Percentiles rank a stretch among this genome's conserved stretches.
Evolutionary conservation across 345 rosid genomes (phyloP).

Genomic region (Streptanthus diversifolius): DNA sequence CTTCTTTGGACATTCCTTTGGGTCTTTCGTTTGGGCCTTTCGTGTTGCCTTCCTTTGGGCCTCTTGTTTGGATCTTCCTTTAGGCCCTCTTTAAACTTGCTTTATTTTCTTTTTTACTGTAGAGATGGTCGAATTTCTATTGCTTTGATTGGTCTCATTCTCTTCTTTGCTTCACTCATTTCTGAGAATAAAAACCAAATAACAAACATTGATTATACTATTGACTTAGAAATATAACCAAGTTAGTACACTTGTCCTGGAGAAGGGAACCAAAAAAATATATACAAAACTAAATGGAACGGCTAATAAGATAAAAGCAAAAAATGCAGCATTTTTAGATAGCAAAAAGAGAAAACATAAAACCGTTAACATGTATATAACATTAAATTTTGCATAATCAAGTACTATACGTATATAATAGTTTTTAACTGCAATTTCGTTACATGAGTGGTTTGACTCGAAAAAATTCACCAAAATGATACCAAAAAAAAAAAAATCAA

Average conservation of each 20-base stretch:
- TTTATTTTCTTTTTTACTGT: too few relatives aligned
- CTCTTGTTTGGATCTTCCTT: too few relatives aligned
- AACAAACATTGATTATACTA: background rate
- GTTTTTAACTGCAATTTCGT: background rate
- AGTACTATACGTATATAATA: background rate
- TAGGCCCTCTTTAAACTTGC: too few relatives aligned
- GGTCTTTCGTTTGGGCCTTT: too few relatives aligned
- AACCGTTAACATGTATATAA: too few relatives aligned
- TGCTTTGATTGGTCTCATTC: too few relatives aligned
- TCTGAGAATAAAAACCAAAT: conserved; percentile 18
- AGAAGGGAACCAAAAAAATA: background rate
- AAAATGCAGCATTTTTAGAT: background rate
- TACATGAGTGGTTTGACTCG: background rate
- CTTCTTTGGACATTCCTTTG: too few relatives aligned
- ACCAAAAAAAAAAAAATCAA: background rate
- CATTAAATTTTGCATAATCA: too few relatives aligned
- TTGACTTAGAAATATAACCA: background rate
- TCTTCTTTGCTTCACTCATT: conserved; percentile 50
- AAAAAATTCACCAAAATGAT: background rate
- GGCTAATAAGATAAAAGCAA: background rate
- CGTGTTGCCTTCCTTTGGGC: too few relatives aligned
- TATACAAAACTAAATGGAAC: background rate
- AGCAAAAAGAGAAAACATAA: too few relatives aligned
- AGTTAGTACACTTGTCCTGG: background rate
- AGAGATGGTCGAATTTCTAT: too few relatives aligned